Evolutionary conservation across 176 grass and related monocot species (phyloP), one percentile per base, ranked within the genome.

Genomic region (Aegilops umbellulata): DNA sequence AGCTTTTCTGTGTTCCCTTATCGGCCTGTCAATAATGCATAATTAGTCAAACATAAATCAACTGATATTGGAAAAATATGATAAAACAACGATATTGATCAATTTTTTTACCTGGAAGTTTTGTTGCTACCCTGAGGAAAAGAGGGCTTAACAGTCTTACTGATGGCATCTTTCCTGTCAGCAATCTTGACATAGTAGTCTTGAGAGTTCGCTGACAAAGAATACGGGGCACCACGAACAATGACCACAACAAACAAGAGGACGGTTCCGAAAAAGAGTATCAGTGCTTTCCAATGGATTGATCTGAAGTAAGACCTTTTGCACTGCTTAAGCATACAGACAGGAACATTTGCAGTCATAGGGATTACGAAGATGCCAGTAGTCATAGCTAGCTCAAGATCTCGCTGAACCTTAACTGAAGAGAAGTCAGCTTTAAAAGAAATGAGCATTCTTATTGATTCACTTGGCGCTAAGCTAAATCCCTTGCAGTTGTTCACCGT

Each of bases 321-420:
- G 85, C 97, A 99, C 47, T 90, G 88, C 58, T 87, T 86, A 82
- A 96, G 79, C 92, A 96, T 91, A 82, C 80, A 84, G 7, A 84
- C 69, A 6, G 97, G 92, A 77, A 98, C 34, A 60, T 74, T 93
- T 80, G 92, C 96, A 22, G 84, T 94, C 96, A 98, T 95, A 63
- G 96, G 96, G 71, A 94, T 89, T 26, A 89, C 72, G 82, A 98
- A 92, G 35, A 98, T 94, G 39, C 93, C 96, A 57, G 91, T 91
- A 61, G 86, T 75, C 81, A 92, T 91, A 71, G 81, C 86, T 73
- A 98, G 77, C 90, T 98, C 93, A 85, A 98, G 91, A 80, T 95
- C 93, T 80, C 96, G 92, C 71, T 94, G 87, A 60, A 98, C 92
- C 73, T 89, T 90, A 80, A 82, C 84, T 72, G 90, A 87, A 80